phyloP scores from a whole-genome alignment of 2,329 filamentous ascomycete genomes.

The Paramyrothecium sp. region DNA sequence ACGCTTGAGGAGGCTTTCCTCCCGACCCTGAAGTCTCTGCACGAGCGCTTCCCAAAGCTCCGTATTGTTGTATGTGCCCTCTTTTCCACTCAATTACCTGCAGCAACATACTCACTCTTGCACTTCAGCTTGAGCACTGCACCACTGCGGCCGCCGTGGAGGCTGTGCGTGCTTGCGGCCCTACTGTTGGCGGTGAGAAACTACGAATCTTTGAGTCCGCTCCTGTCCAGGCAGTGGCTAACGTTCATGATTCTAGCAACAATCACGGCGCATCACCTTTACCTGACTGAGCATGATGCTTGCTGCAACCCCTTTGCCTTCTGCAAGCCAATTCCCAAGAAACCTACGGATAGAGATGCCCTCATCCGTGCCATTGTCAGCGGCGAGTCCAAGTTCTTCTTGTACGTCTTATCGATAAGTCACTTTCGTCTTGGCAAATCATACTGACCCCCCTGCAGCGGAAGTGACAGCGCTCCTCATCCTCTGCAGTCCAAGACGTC shows the following conservation, averaged over 20 bases:
- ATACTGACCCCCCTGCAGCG: slow-evolving; percentile 23
- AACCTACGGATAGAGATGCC: slow-evolving; percentile 69
- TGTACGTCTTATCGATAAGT: slow-evolving; percentile 44
- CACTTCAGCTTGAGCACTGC: slow-evolving; percentile 70
- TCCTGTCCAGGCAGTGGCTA: neutral
- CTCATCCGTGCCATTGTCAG: slow-evolving; percentile 63
- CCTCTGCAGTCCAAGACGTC: slow-evolving; percentile 55
- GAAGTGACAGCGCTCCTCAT: slow-evolving; percentile 66
- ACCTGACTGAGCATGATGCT: slow-evolving; percentile 71
- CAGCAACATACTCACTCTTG: neutral
- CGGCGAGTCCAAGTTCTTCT: slow-evolving; percentile 67
- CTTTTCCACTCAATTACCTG: neutral
- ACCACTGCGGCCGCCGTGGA: slow-evolving; percentile 79
- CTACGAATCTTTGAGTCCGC: neutral
- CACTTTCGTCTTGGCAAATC: neutral
- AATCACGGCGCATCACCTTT: slow-evolving; percentile 85
- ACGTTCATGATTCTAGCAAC: slow-evolving; percentile 49
- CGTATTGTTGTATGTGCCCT: slow-evolving; percentile 48
- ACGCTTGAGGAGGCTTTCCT: slow-evolving; percentile 63
- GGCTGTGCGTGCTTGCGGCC: slow-evolving; percentile 73
- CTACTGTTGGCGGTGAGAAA: slow-evolving; percentile 62
- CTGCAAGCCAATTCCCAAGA: slow-evolving; percentile 77
- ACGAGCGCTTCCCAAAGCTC: slow-evolving; percentile 71
- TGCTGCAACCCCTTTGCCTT: slow-evolving; percentile 60
- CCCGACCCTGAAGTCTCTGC: slow-evolving; percentile 72